These are phyloP conservation scores for Jaminaea rosea DNA, from an alignment of 1,284 basidiomycete species.

Conservation along the genomic window DNA sequence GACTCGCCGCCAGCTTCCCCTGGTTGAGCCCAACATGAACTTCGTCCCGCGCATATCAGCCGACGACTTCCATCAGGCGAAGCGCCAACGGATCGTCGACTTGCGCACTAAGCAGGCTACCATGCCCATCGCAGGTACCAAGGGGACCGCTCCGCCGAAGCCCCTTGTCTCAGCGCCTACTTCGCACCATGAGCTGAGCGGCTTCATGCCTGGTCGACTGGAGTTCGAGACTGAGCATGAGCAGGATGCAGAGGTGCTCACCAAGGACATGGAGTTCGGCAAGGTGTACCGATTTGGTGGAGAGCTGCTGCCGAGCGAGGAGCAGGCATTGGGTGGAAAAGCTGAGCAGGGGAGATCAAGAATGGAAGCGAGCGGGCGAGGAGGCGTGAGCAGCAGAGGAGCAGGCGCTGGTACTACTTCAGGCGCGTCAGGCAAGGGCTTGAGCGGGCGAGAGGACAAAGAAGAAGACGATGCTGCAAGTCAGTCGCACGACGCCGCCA, in stretches of 20 bases:
- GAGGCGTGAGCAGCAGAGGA: slow-evolving; percentile 34
- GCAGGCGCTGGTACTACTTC: neutral
- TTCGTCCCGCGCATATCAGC: slow-evolving; percentile 25
- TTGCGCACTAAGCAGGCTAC: slow-evolving; percentile 30
- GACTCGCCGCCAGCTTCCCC: slow-evolving; percentile 13
- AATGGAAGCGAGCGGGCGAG: slow-evolving; percentile 58
- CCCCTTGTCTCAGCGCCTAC: slow-evolving; percentile 85
- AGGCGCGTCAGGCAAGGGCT: slow-evolving; percentile 12
- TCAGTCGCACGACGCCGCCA: slow-evolving; percentile 21
- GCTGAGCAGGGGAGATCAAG: slow-evolving; percentile 26
- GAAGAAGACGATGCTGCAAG: slow-evolving; percentile 26
- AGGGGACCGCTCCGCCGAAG: slow-evolving; percentile 49
- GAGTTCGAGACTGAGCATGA: slow-evolving; percentile 97
- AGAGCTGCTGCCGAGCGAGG: slow-evolving; percentile 49
- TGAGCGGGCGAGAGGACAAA: slow-evolving; percentile 9
- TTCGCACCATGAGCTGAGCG: slow-evolving; percentile 76
- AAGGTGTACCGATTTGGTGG: slow-evolving; percentile 76
- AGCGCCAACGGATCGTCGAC: slow-evolving; percentile 37
- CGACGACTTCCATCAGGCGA: slow-evolving; percentile 40
- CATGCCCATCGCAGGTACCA: neutral
- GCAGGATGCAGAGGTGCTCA: slow-evolving; percentile 78
- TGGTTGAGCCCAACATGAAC: slow-evolving; percentile 32
- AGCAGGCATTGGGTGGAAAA: slow-evolving; percentile 34
- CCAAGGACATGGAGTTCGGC: slow-evolving; percentile 95
- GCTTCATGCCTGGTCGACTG: slow-evolving; percentile 87